Percentiles rank a stretch among this genome's conserved stretches.
phyloP scores from a whole-genome alignment of 202 grass and related monocot genomes.

The Schoenoplectus triqueter region DNA sequence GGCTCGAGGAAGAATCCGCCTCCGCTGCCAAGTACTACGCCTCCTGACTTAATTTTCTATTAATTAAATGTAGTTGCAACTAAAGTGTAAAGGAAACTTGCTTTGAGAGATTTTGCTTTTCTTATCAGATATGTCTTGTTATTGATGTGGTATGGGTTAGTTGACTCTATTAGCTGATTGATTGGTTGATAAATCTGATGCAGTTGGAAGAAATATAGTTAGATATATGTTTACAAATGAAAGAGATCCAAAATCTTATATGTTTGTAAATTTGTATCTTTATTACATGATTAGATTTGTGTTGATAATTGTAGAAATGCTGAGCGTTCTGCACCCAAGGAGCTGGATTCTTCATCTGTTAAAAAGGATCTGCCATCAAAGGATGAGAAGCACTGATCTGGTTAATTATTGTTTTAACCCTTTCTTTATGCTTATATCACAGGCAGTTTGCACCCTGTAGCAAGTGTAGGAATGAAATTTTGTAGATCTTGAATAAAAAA shows the following conservation, averaged over 20 bases:
- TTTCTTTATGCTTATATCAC: constrained; percentile 19
- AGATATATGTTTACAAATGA: not conserved
- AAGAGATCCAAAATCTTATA: not conserved
- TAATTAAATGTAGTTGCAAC: not conserved
- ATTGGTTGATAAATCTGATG: not conserved
- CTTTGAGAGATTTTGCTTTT: not conserved
- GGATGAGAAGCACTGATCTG: constrained; percentile 71
- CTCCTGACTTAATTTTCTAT: not conserved
- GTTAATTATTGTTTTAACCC: constrained; percentile 6
- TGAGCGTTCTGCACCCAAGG: constrained; percentile 59
- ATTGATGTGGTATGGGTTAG: not conserved
- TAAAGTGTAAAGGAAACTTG: not conserved
- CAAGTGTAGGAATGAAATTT: constrained; percentile 28
- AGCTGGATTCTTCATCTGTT: constrained; percentile 65
- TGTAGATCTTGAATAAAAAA: constrained; percentile 28
- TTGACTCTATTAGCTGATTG: not conserved
- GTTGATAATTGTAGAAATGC: constrained; percentile 46
- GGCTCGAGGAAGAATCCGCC: constrained; percentile 83
- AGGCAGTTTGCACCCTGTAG: constrained; percentile 6
- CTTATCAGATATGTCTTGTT: not conserved
- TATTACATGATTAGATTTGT: not conserved
- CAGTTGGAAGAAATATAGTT: not conserved
- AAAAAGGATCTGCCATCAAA: constrained; percentile 78
- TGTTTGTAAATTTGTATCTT: not conserved
- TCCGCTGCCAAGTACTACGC: constrained; percentile 48